Percentiles rank a stretch among this genome's conserved stretches.
phyloP scores from a whole-genome alignment of 2,329 filamentous ascomycete species.

The Lecanoromycetidae sp. region DNA sequence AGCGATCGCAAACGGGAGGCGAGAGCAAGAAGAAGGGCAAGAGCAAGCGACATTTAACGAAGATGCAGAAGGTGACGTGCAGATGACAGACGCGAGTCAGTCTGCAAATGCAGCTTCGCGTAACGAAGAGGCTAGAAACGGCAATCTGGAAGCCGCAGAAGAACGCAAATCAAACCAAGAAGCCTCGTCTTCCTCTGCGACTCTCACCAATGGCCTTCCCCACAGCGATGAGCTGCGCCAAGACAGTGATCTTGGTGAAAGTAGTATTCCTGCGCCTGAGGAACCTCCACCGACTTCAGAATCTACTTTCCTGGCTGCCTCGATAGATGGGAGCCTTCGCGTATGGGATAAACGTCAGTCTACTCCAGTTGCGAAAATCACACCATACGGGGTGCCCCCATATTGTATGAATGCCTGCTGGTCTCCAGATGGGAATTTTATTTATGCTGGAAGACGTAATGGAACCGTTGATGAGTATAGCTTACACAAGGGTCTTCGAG shows the following conservation, averaged over 20 bases:
- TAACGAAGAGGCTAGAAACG: slow-evolving; percentile 2
- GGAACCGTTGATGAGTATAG: slow-evolving; percentile 90
- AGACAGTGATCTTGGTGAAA: slow-evolving; percentile 1
- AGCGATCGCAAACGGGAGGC: slow-evolving; percentile 54
- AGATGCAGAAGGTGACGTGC: slow-evolving; percentile 30
- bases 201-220: slow-evolving; percentile 37
- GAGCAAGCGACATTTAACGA: slow-evolving; percentile 22
- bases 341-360: slow-evolving; percentile 49
- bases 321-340: slow-evolving; percentile 37
- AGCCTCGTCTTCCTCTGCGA: slow-evolving; percentile 20
- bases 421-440: slow-evolving; percentile 88
- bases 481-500: slow-evolving; percentile 65
- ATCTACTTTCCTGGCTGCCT: slow-evolving; percentile 73
- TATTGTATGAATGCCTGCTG: slow-evolving; percentile 98
- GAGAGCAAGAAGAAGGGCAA: slow-evolving; percentile 32
- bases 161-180: neutral
- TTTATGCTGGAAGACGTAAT: slow-evolving; percentile 85
- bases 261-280: neutral
- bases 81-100: slow-evolving; percentile 35
- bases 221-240: slow-evolving; percentile 35
- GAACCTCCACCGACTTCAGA: slow-evolving; percentile 42
- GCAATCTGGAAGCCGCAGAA: neutral
- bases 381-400: slow-evolving; percentile 64
- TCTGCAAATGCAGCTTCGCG: slow-evolving; percentile 22
- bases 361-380: slow-evolving; percentile 67